Evolutionary conservation across 1,284 basidiomycete genomes (phyloP).

Genomic region (Sphagnurus paluster): DNA sequence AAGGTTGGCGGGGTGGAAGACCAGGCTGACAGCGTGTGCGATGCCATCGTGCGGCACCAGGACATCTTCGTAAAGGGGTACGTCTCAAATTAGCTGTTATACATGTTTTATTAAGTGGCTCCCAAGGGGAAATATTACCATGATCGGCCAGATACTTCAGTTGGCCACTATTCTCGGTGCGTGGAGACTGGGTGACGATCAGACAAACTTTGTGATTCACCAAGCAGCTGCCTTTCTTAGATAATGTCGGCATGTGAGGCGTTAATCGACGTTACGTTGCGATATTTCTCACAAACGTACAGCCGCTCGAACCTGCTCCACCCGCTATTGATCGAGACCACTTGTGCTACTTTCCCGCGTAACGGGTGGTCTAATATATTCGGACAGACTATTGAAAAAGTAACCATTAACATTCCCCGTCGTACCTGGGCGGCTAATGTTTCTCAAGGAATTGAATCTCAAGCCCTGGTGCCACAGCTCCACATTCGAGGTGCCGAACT

Average conservation of each 20-base stretch:
- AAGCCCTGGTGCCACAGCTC: slow-evolving; percentile 57
- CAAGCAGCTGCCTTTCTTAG: slow-evolving; percentile 20
- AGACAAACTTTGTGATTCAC: background rate
- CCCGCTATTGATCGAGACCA: slow-evolving; percentile 42
- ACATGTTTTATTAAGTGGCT: slow-evolving; percentile 7
- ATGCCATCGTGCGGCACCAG: slow-evolving; percentile 60
- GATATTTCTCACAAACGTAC: slow-evolving; percentile 5
- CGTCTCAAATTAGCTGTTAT: slow-evolving; percentile 1
- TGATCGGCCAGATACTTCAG: slow-evolving; percentile 53
- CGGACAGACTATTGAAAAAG: slow-evolving; percentile 45
- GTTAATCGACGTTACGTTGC: background rate
- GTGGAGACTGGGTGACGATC: slow-evolving; percentile 13
- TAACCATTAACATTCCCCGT: slow-evolving; percentile 23
- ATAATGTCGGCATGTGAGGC: slow-evolving; percentile 48
- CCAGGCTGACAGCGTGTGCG: slow-evolving; percentile 56
- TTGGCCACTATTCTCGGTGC: slow-evolving; percentile 51
- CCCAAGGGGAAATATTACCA: slow-evolving; percentile 48
- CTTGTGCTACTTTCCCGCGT: slow-evolving; percentile 43
- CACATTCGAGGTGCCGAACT: slow-evolving; percentile 48
- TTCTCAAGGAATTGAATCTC: slow-evolving; percentile 15
- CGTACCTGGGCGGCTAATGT: background rate
- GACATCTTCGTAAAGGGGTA: slow-evolving; percentile 57
- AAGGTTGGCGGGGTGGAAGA: slow-evolving; percentile 45
- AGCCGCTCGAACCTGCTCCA: slow-evolving; percentile 49
- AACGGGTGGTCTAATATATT: slow-evolving; percentile 50